phyloP scores from a whole-genome alignment of 1,139 yeast genomes.

The Hemisphaericaspora subhashii region DNA sequence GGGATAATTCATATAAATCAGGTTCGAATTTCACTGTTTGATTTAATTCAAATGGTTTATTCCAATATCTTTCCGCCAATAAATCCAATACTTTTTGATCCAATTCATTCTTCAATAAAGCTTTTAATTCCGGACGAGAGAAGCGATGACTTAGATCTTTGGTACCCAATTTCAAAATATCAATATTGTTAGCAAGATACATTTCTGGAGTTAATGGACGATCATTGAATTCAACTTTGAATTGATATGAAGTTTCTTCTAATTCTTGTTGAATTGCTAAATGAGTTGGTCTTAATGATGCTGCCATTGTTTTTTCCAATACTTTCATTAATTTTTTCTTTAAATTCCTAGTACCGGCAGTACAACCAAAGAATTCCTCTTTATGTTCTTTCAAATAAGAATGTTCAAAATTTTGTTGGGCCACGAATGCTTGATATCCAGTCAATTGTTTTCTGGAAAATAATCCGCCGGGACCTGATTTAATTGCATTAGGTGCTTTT shows the following conservation, averaged over 20 bases:
- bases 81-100: slow-evolving; percentile 88
- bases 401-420: slow-evolving; percentile 68
- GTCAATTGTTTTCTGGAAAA: slow-evolving; percentile 38
- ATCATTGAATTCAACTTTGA: slow-evolving; percentile 95
- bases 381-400: slow-evolving; percentile 60
- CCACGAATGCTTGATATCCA: slow-evolving; percentile 50
- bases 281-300: slow-evolving; percentile 84
- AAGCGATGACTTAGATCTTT: slow-evolving; percentile 84
- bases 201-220: slow-evolving; percentile 91
- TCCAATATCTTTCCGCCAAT: slow-evolving; percentile 92
- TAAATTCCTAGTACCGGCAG: slow-evolving; percentile 74
- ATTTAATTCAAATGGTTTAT: slow-evolving; percentile 49
- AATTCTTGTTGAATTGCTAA: slow-evolving; percentile 83
- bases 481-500: slow-evolving; percentile 55
- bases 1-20: slow-evolving; percentile 53
- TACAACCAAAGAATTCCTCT: slow-evolving; percentile 60
- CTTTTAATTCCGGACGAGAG: slow-evolving; percentile 78
- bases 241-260: slow-evolving; percentile 90
- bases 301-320: slow-evolving; percentile 88
- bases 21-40: slow-evolving; percentile 36
- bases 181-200: slow-evolving; percentile 89
- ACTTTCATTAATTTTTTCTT: slow-evolving; percentile 82
- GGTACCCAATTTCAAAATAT: slow-evolving; percentile 79
- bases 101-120: slow-evolving; percentile 75
- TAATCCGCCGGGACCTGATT: slow-evolving; percentile 22